Percentiles rank a stretch among this genome's conserved stretches.
Conservation (phyloP, 2,329 filamentous ascomycete species). For the Graphium sp. region DNA sequence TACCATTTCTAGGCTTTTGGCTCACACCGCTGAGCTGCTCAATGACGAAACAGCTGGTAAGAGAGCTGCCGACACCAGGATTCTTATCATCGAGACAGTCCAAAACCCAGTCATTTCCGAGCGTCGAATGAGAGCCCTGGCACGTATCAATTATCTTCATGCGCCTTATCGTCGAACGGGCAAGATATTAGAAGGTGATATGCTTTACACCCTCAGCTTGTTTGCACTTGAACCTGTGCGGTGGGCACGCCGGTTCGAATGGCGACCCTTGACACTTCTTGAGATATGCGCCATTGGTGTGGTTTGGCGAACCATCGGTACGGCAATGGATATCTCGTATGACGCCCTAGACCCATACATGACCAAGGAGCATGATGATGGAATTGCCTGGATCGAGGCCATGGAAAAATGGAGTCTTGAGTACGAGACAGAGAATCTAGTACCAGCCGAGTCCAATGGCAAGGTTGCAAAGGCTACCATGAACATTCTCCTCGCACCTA, state of each 20-base stretch:
- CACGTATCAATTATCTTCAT: slow-evolving; percentile 50
- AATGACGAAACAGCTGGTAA: slow-evolving; percentile 27
- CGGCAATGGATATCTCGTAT: slow-evolving; percentile 35
- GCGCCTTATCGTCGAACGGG: slow-evolving; percentile 35
- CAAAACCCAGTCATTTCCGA: slow-evolving; percentile 21
- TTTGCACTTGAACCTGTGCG: slow-evolving; percentile 37
- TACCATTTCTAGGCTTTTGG: slow-evolving; percentile 29
- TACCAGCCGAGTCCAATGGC: slow-evolving; percentile 8
- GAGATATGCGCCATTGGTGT: slow-evolving; percentile 38
- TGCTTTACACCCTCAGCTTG: slow-evolving; percentile 46
- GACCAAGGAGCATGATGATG: slow-evolving; percentile 23
- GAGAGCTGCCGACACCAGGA: slow-evolving; percentile 31
- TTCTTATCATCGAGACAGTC: slow-evolving; percentile 29
- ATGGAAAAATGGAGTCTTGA: slow-evolving; percentile 26
- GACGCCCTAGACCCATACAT: slow-evolving; percentile 20
- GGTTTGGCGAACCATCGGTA: slow-evolving; percentile 39
- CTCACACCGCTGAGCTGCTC: slow-evolving; percentile 29
- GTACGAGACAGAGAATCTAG: slow-evolving; percentile 33
- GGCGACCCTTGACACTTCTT: slow-evolving; percentile 34
- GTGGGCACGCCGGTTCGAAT: slow-evolving; percentile 38
- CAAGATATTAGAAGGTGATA: slow-evolving; percentile 43
- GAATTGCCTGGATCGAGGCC: slow-evolving; percentile 33
- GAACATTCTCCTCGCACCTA: slow-evolving; percentile 1
- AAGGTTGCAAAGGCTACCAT: slow-evolving; percentile 3
- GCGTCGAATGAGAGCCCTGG: slow-evolving; percentile 31